phyloP scores from a whole-genome alignment of 768 basidiomycete species.

The Tulasnella sp. region DNA sequence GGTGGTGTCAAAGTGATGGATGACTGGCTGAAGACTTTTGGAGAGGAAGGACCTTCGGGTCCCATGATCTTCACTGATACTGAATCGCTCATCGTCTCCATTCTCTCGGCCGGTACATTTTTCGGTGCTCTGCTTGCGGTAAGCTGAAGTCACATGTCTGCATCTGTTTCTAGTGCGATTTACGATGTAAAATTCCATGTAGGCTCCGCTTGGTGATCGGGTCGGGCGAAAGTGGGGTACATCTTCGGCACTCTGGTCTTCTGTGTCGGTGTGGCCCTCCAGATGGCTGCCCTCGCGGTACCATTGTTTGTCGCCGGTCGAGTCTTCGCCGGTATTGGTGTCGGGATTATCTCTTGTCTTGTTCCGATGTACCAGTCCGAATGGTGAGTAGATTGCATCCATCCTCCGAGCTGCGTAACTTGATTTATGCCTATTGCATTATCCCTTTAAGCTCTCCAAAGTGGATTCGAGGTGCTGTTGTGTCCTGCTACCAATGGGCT shows the following conservation, averaged over 20 bases:
- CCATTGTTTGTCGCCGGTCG: conserved; percentile 23
- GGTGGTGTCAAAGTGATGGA: conserved; percentile 61
- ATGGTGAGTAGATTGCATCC: background rate
- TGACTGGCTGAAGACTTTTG: conserved; percentile 46
- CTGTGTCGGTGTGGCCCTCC: conserved; percentile 21
- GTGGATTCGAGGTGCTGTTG: conserved; percentile 64
- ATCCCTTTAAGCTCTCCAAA: conserved; percentile 58
- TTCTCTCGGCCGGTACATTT: conserved; percentile 33
- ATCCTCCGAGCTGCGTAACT: too few species aligned
- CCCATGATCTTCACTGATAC: background rate
- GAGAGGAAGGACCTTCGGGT: conserved; percentile 17
- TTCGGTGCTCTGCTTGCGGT: conserved; percentile 21
- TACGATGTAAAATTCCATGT: too few species aligned
- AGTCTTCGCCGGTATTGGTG: conserved; percentile 23
- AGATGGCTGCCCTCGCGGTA: conserved; percentile 16
- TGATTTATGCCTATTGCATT: too few species aligned
- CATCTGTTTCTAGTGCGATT: too few species aligned
- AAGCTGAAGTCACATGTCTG: background rate
- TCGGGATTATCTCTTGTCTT: conserved; percentile 25
- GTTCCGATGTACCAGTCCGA: conserved; percentile 22
- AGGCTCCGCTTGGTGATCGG: conserved; percentile 15
- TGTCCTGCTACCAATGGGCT: conserved; percentile 54
- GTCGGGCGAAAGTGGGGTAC: conserved; percentile 16
- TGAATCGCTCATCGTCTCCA: conserved; percentile 30
- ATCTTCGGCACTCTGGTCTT: conserved; percentile 18